These are phyloP conservation scores for Russula brevipes DNA, from an alignment of 768 basidiomycete genomes.

Conservation along the genomic window DNA sequence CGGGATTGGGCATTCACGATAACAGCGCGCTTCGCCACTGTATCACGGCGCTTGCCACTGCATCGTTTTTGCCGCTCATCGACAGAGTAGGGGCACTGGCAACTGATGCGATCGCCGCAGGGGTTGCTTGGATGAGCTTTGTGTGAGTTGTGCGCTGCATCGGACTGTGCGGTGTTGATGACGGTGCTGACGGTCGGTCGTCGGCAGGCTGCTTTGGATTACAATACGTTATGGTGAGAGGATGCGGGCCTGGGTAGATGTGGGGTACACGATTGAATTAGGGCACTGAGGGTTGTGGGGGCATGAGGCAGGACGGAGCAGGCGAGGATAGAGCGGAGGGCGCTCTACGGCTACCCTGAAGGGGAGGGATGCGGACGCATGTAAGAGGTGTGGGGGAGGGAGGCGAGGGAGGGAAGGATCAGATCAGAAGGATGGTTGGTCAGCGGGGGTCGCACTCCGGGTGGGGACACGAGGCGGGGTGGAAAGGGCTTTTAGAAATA, in stretches of 20 bases:
- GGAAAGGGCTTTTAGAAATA: too few species aligned
- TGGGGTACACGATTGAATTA: conserved; percentile 47
- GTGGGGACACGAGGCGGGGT: too few species aligned
- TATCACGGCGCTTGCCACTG: conserved; percentile 40
- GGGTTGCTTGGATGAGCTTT: conserved; percentile 47
- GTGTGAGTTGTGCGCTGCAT: conserved; percentile 38
- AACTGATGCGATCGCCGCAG: conserved; percentile 45
- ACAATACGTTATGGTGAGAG: conserved; percentile 53
- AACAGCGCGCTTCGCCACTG: conserved; percentile 46
- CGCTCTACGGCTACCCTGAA: not conserved
- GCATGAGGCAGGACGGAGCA: not conserved
- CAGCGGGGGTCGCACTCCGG: too few species aligned
- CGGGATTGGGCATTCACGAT: not conserved
- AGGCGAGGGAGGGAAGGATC: too few species aligned
- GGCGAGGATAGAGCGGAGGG: not conserved
- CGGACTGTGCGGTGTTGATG: not conserved
- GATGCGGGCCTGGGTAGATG: conserved; percentile 52
- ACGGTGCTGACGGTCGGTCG: not conserved
- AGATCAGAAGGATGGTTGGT: too few species aligned
- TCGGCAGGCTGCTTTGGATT: conserved; percentile 44
- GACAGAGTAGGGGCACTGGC: conserved; percentile 46
- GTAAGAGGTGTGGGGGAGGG: too few species aligned
- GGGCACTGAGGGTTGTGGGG: conserved; percentile 27
- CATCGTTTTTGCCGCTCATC: conserved; percentile 50
- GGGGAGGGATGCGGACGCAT: too few species aligned